phyloP scores from a whole-genome alignment of 2,329 filamentous ascomycete genomes.

The Chalaropsis ovoidea region DNA sequence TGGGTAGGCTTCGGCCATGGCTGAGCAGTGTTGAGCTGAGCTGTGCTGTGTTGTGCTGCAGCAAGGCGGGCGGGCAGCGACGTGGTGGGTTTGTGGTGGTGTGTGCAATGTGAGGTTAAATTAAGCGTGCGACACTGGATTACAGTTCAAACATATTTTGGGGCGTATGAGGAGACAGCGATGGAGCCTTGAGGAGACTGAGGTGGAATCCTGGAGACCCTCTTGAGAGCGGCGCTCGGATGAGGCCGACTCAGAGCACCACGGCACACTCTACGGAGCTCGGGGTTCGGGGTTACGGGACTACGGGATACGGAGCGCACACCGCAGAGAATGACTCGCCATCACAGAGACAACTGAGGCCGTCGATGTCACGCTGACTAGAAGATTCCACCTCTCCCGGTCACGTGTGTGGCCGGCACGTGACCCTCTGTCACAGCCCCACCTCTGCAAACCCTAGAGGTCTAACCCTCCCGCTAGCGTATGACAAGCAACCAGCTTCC shows the following conservation, averaged over 20 bases:
- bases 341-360: too few species aligned
- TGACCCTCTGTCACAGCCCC: background rate
- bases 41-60: background rate
- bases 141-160: background rate
- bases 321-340: too few species aligned
- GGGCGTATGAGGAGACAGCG: background rate
- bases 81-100: background rate
- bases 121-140: background rate
- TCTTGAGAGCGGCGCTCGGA: too few species aligned
- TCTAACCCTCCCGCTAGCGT: background rate
- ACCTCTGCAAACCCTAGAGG: background rate
- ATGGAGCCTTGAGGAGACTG: too few species aligned
- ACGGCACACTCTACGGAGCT: too few species aligned
- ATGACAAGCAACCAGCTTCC: conserved; percentile 4
- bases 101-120: background rate
- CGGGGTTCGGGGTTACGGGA: too few species aligned
- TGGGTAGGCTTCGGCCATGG: conserved; percentile 18
- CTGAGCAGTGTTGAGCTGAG: too few species aligned
- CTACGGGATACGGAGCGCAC: too few species aligned
- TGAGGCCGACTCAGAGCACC: too few species aligned
- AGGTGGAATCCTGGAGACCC: too few species aligned
- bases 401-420: background rate
- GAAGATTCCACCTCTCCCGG: background rate
- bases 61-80: background rate
- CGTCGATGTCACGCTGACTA: background rate